A percentile compares a stretch with the other conserved stretches of the same genome.
These are phyloP conservation scores for Euphrasia arctica DNA, from an alignment of 305 asterid species.

Conservation along the genomic window DNA sequence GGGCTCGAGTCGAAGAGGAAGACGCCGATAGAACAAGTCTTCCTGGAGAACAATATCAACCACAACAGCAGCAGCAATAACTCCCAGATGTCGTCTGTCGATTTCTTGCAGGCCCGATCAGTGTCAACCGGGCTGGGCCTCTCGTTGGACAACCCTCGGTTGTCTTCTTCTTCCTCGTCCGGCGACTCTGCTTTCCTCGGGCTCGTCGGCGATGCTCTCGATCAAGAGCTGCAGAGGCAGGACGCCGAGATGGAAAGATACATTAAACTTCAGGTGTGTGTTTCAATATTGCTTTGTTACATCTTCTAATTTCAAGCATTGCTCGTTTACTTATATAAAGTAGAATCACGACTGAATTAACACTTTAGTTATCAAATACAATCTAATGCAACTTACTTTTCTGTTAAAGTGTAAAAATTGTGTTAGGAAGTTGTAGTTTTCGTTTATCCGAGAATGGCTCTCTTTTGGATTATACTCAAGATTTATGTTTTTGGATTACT, in stretches of 20 bases:
- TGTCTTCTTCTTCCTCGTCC: constrained; percentile 57
- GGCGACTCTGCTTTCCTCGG: constrained; percentile 77
- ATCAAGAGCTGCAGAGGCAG: constrained; percentile 74
- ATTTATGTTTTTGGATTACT: no score
- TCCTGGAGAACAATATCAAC: constrained; percentile 52
- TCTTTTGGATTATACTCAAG: no score
- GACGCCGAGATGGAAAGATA: constrained; percentile 86
- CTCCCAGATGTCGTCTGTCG: constrained; percentile 79
- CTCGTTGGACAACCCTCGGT: constrained; percentile 73
- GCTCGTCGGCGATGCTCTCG: constrained; percentile 66
- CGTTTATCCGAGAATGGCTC: no score
- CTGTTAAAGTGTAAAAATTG: no score
- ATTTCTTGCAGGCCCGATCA: constrained; percentile 75
- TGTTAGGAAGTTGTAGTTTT: no score
- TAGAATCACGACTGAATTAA: no score
- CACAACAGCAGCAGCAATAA: constrained; percentile 48
- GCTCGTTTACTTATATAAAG: no score
- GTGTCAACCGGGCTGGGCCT: constrained; percentile 94
- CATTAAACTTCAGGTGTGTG: constrained; percentile 66
- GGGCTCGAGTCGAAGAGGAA: constrained; percentile 58
- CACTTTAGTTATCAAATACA: no score
- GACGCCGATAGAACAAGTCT: constrained; percentile 70
- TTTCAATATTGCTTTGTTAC: no score
- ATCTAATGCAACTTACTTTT: no score
- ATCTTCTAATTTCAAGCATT: no score